A percentile compares a stretch with the other conserved stretches of the same genome.
These are phyloP conservation scores for Colletotrichum noveboracense DNA, from an alignment of 2,329 filamentous ascomycete genomes.

Conservation along the genomic window DNA sequence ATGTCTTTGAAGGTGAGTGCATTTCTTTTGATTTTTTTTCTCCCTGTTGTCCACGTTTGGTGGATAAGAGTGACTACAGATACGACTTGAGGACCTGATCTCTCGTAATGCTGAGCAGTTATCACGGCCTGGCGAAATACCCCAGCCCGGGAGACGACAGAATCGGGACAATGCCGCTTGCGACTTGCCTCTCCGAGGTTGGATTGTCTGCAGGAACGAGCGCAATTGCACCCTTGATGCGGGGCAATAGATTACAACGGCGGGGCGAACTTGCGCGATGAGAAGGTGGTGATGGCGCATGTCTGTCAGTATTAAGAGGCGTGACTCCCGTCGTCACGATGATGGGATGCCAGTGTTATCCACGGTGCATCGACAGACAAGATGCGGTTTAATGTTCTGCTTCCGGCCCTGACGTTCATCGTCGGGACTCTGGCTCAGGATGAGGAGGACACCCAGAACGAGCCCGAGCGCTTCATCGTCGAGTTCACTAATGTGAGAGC, in stretches of 20 bases:
- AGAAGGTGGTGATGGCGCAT: not conserved
- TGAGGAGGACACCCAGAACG: not conserved
- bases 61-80: not conserved
- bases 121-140: not conserved
- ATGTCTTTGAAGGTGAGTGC: not conserved
- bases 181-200: constrained; percentile 14
- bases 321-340: not conserved
- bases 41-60: not conserved
- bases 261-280: not conserved
- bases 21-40: not conserved
- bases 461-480: constrained; percentile 17
- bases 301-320: not conserved
- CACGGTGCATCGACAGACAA: not conserved
- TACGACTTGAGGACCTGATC: not conserved
- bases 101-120: not conserved
- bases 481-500: constrained; percentile 4
- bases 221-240: not conserved
- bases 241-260: not conserved
- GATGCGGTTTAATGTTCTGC: not conserved
- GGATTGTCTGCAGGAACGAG: constrained; percentile 3
- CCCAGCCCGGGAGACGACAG: not conserved
- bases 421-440: not conserved
- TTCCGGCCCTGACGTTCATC: not conserved
- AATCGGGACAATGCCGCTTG: not conserved
- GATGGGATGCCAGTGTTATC: not conserved